These are phyloP conservation scores for Tuber calosporum DNA, from an alignment of 495 filamentous ascomycete species.

Conservation along the genomic window DNA sequence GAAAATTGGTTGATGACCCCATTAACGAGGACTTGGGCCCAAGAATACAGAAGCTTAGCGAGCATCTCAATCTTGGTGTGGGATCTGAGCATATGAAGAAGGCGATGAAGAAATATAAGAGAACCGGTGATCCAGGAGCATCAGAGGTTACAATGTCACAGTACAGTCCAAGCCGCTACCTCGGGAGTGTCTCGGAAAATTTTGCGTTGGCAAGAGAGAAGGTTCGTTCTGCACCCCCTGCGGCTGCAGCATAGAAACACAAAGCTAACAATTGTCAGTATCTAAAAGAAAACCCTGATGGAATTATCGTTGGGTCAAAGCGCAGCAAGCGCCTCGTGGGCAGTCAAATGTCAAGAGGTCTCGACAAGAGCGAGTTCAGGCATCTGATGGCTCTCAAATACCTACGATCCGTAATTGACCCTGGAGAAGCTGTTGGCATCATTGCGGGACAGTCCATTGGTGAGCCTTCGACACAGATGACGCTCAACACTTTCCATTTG, in stretches of 20 bases:
- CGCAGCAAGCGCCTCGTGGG: conserved; percentile 49
- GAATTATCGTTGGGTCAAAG: conserved; percentile 65
- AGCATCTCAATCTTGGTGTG: conserved; percentile 27
- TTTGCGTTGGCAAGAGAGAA: conserved; percentile 61
- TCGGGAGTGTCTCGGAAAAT: conserved; percentile 81
- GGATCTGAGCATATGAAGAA: conserved; percentile 56
- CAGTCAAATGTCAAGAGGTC: conserved; percentile 42
- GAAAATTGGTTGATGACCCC: conserved; percentile 42
- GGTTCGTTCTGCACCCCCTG: conserved; percentile 42
- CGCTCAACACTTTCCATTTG: conserved; percentile 99
- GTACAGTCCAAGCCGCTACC: conserved; percentile 66
- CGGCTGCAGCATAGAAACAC: neutral
- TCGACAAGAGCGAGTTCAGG: conserved; percentile 66
- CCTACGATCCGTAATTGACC: conserved; percentile 84
- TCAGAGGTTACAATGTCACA: conserved; percentile 70
- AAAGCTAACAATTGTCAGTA: conserved; percentile 52
- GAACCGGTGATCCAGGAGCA: conserved; percentile 57
- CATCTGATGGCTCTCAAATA: conserved; percentile 84
- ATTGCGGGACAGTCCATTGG: conserved; percentile 94
- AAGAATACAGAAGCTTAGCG: conserved; percentile 23
- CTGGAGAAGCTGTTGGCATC: conserved; percentile 95
- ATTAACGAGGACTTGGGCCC: conserved; percentile 44
- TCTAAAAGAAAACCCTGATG: conserved; percentile 65
- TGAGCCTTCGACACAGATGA: conserved; percentile 98
- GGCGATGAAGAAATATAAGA: conserved; percentile 70